phyloP scores from a whole-genome alignment of 352 stramenopile species.

The Elongisporangium undulatum region DNA sequence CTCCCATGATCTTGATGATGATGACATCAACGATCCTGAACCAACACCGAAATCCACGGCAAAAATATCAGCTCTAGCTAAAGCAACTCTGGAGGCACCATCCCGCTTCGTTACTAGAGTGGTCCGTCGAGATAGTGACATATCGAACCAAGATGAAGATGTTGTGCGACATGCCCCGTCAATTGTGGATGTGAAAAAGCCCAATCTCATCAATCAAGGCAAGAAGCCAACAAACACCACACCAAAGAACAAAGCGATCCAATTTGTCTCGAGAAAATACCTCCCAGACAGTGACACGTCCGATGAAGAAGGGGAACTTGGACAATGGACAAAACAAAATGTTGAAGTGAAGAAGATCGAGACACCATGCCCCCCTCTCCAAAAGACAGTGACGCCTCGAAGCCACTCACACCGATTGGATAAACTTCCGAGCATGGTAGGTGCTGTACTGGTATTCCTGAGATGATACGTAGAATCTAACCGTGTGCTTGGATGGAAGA shows the following conservation, averaged over 20 bases:
- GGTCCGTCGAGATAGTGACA: not conserved
- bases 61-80: no score
- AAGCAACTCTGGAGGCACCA: not conserved
- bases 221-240: not conserved
- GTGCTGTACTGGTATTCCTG: not conserved
- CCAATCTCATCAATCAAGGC: not conserved
- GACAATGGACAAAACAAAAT: not conserved
- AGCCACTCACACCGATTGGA: not conserved
- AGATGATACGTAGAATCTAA: not conserved
- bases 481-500: not conserved
- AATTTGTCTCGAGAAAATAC: not conserved
- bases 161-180: not conserved
- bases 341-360: not conserved
- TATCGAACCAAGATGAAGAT: not conserved
- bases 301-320: not conserved
- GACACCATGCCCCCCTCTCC: not conserved
- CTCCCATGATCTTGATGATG: not conserved
- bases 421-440: not conserved
- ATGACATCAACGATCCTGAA: not conserved
- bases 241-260: not conserved
- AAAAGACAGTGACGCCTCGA: not conserved
- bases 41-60: not conserved
- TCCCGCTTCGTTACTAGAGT: not conserved
- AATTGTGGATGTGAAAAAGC: not conserved
- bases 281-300: not conserved